Conservation (phyloP, 352 stramenopile species). For the Peronospora belbahrii region DNA sequence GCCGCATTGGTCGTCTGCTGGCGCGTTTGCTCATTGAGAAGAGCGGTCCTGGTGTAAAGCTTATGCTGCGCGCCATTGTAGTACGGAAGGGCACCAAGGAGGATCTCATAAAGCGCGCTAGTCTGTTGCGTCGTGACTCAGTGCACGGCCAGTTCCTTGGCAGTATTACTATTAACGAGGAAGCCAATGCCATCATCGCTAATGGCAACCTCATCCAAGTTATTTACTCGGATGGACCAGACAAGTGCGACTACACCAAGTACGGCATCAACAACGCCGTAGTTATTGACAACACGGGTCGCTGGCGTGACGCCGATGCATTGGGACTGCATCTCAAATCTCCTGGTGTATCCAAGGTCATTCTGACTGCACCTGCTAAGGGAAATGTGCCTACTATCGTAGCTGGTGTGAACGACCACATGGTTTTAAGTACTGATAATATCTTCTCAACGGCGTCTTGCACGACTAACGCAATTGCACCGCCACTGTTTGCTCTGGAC, state of each 20-base stretch:
- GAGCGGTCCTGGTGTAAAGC: slow-evolving; percentile 74
- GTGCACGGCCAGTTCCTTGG: slow-evolving; percentile 80
- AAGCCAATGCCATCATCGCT: slow-evolving; percentile 80
- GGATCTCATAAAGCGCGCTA: slow-evolving; percentile 77
- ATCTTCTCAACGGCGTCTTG: slow-evolving; percentile 81
- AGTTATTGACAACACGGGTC: slow-evolving; percentile 87
- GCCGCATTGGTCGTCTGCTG: slow-evolving; percentile 79
- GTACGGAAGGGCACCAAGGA: slow-evolving; percentile 80
- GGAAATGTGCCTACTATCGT: slow-evolving; percentile 70
- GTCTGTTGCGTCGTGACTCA: slow-evolving; percentile 78
- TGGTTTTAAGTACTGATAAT: slow-evolving; percentile 41
- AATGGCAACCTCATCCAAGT: slow-evolving; percentile 86
- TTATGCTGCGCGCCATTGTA: slow-evolving; percentile 86
- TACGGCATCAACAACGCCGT: slow-evolving; percentile 84
- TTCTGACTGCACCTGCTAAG: slow-evolving; percentile 73
- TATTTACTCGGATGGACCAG: slow-evolving; percentile 73
- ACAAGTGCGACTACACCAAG: slow-evolving; percentile 84
- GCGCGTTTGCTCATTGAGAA: slow-evolving; percentile 79
- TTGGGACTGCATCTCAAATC: slow-evolving; percentile 70
- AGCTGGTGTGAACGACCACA: slow-evolving; percentile 68
- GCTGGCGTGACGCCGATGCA: slow-evolving; percentile 62
- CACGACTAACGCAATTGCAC: slow-evolving; percentile 83
- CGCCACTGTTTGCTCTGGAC: slow-evolving; percentile 62
- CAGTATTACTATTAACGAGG: slow-evolving; percentile 79
- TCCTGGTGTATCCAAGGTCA: slow-evolving; percentile 70